Evolutionary conservation across 257 asterid genomes (phyloP), one percentile per base, ranked within the genome.

Genomic region (Anisodus tanguticus): DNA sequence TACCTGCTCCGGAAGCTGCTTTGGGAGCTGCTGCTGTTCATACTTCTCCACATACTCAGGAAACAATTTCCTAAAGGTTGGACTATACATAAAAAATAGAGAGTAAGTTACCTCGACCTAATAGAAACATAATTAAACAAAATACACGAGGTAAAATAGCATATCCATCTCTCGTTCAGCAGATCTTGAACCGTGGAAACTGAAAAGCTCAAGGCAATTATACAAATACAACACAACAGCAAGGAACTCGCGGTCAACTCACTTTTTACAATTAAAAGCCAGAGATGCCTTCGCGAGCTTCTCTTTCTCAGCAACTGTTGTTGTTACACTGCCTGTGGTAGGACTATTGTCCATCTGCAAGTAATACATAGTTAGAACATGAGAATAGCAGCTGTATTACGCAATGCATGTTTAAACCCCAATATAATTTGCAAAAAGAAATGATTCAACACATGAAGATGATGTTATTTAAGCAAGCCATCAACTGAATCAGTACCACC

Each of bases 281-380:
- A 95, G 93, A 72, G 99, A 95, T 58, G 97, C 88, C 88, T 91
- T 95, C 31, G 99, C 99, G 78, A 95, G 98, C 89, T 82, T 89
- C 79, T 87, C 92, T 85, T 94, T 97, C 91, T 93, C 98, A 88
- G 87, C 93, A 47, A 86, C 92, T 4, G 98, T 90, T 81, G 98
- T 91, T 51, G 97, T 86, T 86, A 97, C 98, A 45, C 98, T 95
- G 86, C 99, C 99, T 12, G 98, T 97, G 71, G 99, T 97, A 45
- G 98, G 98, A 87, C 97, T 93, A 83, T 81, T 89, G 89, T 95
- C 99, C 97, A 93, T 93, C 98, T 95, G 93, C 88, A 89, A 80
- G 22, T 58, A 60, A 79, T 53, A 79, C 19, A 82, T 81, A 58
- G 57, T 66, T 70, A 85, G 79, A 64, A 80, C 35, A 15, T 3